Percentiles rank a stretch among this genome's conserved stretches.
Conservation (phyloP, 345 rosid species). For the Rhizophora mangle region DNA sequence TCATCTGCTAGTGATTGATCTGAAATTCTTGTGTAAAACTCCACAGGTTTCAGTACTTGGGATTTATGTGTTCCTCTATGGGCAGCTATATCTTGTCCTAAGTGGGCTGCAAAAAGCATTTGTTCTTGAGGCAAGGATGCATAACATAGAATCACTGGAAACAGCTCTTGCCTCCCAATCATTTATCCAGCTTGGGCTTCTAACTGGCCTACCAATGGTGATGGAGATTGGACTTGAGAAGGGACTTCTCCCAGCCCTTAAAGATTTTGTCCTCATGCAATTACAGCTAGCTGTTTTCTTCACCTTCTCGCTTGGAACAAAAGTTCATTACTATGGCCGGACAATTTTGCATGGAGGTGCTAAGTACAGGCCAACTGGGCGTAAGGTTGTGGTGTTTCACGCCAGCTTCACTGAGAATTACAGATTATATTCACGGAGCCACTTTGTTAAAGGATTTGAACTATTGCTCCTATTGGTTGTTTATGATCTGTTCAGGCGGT, state of each 20-base stretch:
- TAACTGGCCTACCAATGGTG: constrained; percentile 97
- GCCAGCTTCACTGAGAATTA: constrained; percentile 88
- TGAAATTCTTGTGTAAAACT: background rate
- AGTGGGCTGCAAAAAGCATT: constrained; percentile 85
- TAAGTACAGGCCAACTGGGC: constrained; percentile 88
- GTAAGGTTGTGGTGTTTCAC: constrained; percentile 91
- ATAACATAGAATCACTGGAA: constrained; percentile 77
- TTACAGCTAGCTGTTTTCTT: constrained; percentile 94
- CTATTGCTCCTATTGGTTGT: constrained; percentile 67
- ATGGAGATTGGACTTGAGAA: constrained; percentile 97
- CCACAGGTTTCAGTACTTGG: constrained; percentile 77
- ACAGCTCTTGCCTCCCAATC: constrained; percentile 98
- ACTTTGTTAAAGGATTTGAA: constrained; percentile 92
- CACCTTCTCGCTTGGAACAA: constrained; percentile 94
- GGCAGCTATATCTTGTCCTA: constrained; percentile 90
- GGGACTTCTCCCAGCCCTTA: constrained; percentile 83
- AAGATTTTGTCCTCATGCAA: constrained; percentile 96
- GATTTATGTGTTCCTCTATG: constrained; percentile 83
- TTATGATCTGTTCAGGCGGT: constrained; percentile 78
- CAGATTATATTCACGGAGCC: constrained; percentile 90
- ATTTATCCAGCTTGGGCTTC: constrained; percentile 91
- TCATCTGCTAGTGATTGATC: background rate
- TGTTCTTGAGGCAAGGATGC: constrained; percentile 62
- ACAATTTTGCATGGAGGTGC: constrained; percentile 93
- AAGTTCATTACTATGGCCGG: constrained; percentile 84